These are phyloP conservation scores for Trypanosoma conorhini DNA, from an alignment of 208 protist species.

Conservation along the genomic window DNA sequence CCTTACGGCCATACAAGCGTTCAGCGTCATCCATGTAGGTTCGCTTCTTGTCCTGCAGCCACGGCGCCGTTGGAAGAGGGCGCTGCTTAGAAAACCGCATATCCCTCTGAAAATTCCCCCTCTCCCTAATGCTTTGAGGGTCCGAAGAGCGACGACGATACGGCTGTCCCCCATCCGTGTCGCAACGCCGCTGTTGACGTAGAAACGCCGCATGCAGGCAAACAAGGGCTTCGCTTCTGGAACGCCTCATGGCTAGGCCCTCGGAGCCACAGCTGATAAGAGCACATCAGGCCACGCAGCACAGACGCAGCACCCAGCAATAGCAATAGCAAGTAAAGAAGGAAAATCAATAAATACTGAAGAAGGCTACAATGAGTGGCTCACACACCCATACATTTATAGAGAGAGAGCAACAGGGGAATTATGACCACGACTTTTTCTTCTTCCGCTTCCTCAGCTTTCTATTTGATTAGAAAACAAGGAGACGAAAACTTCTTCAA, in stretches of 20 bases:
- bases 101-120: constrained; percentile 76
- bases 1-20: constrained; percentile 85
- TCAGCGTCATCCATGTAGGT: constrained; percentile 92
- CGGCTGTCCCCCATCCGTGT: constrained; percentile 11
- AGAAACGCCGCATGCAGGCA: constrained; percentile 1
- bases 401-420: constrained; percentile 1
- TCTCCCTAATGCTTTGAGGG: constrained; percentile 71
- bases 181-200: constrained; percentile 6
- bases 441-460: not conserved
- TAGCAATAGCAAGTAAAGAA: not conserved
- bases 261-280: not conserved
- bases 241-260: constrained; percentile 15
- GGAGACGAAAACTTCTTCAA: not conserved
- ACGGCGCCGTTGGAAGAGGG: constrained; percentile 73
- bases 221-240: not conserved
- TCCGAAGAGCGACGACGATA: constrained; percentile 75
- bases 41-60: constrained; percentile 61
- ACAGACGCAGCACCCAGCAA: not conserved
- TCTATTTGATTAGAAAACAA: constrained; percentile 7
- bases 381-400: constrained; percentile 16
- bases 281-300: not conserved
- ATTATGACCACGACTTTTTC: not conserved
- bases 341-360: not conserved
- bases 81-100: constrained; percentile 66
- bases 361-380: not conserved